These are phyloP conservation scores for Paramyrothecium roridum DNA, from an alignment of 2,329 filamentous ascomycete genomes.

Conservation along the genomic window DNA sequence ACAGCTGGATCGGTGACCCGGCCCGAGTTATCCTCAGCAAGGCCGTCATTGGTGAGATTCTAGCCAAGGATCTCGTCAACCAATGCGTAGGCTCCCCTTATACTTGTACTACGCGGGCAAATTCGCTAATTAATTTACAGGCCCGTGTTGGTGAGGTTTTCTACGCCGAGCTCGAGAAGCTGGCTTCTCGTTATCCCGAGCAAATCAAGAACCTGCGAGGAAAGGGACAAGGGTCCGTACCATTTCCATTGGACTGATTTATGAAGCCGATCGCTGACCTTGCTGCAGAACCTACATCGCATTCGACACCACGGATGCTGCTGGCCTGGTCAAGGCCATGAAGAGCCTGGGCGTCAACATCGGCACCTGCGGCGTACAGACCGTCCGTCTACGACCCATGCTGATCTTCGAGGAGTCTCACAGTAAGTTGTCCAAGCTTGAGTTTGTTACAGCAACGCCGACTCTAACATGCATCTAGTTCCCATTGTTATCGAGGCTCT, in stretches of 20 bases:
- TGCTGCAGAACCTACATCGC: constrained; percentile 65
- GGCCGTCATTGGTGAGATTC: constrained; percentile 73
- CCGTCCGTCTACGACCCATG: constrained; percentile 75
- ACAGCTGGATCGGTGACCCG: constrained; percentile 74
- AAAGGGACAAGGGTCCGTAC: constrained; percentile 58
- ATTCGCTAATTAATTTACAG: constrained; percentile 2
- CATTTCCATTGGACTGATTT: not conserved
- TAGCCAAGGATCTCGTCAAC: constrained; percentile 64
- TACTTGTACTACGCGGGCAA: not conserved
- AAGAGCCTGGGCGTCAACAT: constrained; percentile 74
- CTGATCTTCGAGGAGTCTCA: constrained; percentile 75
- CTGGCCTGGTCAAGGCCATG: constrained; percentile 66
- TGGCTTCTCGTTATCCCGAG: constrained; percentile 63
- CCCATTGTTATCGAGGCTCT: constrained; percentile 9
- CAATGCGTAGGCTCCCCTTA: constrained; percentile 37
- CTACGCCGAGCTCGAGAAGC: constrained; percentile 59
- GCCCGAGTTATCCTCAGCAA: constrained; percentile 74
- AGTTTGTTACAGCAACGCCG: not conserved
- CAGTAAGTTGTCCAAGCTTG: constrained; percentile 24
- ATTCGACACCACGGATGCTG: constrained; percentile 69
- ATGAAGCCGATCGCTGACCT: not conserved
- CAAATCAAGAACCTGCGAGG: constrained; percentile 73
- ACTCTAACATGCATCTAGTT: not conserved
- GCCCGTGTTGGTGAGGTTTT: constrained; percentile 66
- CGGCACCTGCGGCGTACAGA: constrained; percentile 67